phyloP scores from a whole-genome alignment of 768 basidiomycete species.

The Russula vinacea region DNA sequence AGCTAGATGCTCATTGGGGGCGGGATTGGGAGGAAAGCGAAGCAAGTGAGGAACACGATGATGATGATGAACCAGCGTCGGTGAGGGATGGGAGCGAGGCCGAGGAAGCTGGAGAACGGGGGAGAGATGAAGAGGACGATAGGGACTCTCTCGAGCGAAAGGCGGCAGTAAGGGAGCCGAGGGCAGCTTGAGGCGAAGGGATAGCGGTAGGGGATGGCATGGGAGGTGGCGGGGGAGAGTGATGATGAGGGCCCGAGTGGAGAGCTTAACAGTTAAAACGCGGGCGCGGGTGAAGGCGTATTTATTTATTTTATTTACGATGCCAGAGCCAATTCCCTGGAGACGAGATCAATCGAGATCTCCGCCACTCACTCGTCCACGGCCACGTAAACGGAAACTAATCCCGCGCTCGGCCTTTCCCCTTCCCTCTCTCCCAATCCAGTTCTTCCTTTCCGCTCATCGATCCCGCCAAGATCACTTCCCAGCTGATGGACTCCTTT shows the following conservation, averaged over 20 bases:
- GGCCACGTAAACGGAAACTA: slow-evolving; percentile 24
- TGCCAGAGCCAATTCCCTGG: neutral
- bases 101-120: slow-evolving; percentile 26
- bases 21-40: slow-evolving; percentile 26
- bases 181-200: slow-evolving; percentile 14
- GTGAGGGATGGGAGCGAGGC: slow-evolving; percentile 32
- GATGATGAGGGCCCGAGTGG: slow-evolving; percentile 8
- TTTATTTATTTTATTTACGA: slow-evolving; percentile 16
- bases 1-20: slow-evolving; percentile 69
- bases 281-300: slow-evolving; percentile 12
- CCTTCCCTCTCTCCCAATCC: slow-evolving; percentile 11
- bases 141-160: slow-evolving; percentile 24
- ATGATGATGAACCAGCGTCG: slow-evolving; percentile 32
- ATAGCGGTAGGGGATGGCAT: slow-evolving; percentile 11
- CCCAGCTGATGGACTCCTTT: neutral
- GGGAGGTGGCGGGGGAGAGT: neutral
- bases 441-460: slow-evolving; percentile 16
- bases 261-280: slow-evolving; percentile 20
- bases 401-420: slow-evolving; percentile 26
- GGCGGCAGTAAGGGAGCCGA: slow-evolving; percentile 24
- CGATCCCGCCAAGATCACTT: slow-evolving; percentile 14
- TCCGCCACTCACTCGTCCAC: neutral
- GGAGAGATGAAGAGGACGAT: slow-evolving; percentile 24
- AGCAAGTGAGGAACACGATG: slow-evolving; percentile 31
- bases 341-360: slow-evolving; percentile 18